Percentiles rank a stretch among this genome's conserved stretches.
These are phyloP conservation scores for Saccharomycopsis crataegensis DNA, from an alignment of 1,139 yeast species.

Conservation along the genomic window DNA sequence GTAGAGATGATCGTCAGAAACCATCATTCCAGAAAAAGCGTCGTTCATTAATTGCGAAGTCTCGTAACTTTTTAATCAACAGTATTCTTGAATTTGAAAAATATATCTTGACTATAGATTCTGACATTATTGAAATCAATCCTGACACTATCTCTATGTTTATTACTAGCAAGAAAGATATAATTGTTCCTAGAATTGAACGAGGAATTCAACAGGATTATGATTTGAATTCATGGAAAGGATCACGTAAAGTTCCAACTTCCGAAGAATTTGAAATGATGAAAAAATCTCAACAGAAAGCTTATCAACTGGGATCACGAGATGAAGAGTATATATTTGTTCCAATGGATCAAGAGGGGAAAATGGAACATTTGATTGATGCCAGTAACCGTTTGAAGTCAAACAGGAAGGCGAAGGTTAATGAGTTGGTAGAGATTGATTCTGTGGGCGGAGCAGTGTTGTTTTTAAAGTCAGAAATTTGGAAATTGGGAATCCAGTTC, in stretches of 20 bases:
- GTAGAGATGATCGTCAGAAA: slow-evolving; percentile 13
- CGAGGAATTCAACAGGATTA: slow-evolving; percentile 30
- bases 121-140: slow-evolving; percentile 34
- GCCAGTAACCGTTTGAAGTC: slow-evolving; percentile 23
- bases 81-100: slow-evolving; percentile 28
- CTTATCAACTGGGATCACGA: slow-evolving; percentile 16
- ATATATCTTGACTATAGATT: slow-evolving; percentile 39
- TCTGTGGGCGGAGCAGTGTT: slow-evolving; percentile 47
- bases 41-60: slow-evolving; percentile 27
- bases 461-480: slow-evolving; percentile 35
- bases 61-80: slow-evolving; percentile 28
- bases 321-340: slow-evolving; percentile 34
- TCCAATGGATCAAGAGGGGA: slow-evolving; percentile 32
- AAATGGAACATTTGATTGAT: slow-evolving; percentile 32
- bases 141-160: slow-evolving; percentile 31
- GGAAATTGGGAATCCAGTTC: slow-evolving; percentile 39
- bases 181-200: slow-evolving; percentile 36
- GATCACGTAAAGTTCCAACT: slow-evolving; percentile 34
- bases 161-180: slow-evolving; percentile 32
- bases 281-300: slow-evolving; percentile 26
- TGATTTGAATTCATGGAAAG: slow-evolving; percentile 44
- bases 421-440: slow-evolving; percentile 30
- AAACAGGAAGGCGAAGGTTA: slow-evolving; percentile 20
- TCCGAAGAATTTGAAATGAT: slow-evolving; percentile 28
- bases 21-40: slow-evolving; percentile 25